These are phyloP conservation scores for Bacidia rubella DNA, from an alignment of 495 filamentous ascomycete species.

Conservation along the genomic window DNA sequence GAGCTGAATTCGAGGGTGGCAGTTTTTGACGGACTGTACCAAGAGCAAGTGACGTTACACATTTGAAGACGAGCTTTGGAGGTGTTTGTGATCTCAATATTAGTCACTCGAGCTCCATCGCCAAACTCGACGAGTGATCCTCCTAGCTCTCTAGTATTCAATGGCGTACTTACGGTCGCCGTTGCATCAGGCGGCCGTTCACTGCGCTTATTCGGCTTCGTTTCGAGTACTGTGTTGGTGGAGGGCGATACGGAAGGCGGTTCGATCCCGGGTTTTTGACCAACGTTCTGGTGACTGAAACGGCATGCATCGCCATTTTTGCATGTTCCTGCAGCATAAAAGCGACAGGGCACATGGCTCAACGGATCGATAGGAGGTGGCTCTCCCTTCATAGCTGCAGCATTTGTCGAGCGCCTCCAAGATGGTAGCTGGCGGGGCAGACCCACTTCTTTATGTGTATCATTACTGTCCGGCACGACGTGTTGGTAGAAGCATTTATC, in stretches of 20 bases:
- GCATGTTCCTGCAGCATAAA: slow-evolving; percentile 1
- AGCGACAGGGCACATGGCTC: slow-evolving; percentile 4
- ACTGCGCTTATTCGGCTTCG: not conserved
- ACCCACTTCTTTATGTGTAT: not conserved
- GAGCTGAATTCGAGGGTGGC: slow-evolving; percentile 8
- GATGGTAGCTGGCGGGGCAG: not conserved
- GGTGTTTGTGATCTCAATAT: slow-evolving; percentile 3
- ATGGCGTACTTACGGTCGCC: not conserved
- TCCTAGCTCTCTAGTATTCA: slow-evolving; percentile 4
- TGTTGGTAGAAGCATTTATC: slow-evolving; percentile 1
- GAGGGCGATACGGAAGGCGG: not conserved
- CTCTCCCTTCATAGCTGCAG: too few species aligned
- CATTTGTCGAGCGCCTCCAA: not conserved
- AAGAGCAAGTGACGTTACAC: slow-evolving; percentile 9
- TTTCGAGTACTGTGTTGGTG: not conserved
- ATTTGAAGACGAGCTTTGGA: slow-evolving; percentile 4
- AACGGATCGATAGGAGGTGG: not conserved
- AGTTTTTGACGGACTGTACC: slow-evolving; percentile 11
- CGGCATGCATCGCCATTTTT: slow-evolving; percentile 7
- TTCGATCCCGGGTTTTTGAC: not conserved
- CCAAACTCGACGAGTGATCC: slow-evolving; percentile 7
- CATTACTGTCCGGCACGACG: not conserved
- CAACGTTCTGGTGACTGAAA: not conserved
- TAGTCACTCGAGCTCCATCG: slow-evolving; percentile 1
- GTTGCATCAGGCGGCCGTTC: not conserved